Conservation (phyloP, 2,329 filamentous ascomycete species). For the Xylariaceae sp. region DNA sequence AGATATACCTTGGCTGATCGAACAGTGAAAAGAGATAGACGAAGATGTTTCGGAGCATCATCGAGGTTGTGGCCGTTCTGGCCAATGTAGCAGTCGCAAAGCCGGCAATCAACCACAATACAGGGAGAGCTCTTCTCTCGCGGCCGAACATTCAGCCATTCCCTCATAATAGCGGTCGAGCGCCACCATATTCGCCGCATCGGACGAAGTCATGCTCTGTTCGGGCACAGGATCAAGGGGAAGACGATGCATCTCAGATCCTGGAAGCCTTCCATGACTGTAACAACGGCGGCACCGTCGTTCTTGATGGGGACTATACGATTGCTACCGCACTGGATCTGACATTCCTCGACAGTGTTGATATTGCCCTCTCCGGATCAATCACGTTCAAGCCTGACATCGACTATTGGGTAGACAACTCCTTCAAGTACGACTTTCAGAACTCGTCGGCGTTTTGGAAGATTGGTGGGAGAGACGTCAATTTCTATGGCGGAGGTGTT, state of each 20-base stretch:
- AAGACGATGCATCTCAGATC: constrained; percentile 37
- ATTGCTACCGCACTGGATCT: constrained; percentile 61
- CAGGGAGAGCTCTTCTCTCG: constrained; percentile 1
- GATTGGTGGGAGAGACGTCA: constrained; percentile 46
- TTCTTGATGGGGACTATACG: constrained; percentile 55
- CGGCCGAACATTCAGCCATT: constrained; percentile 19
- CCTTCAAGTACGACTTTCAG: constrained; percentile 61
- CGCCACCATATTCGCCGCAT: constrained; percentile 4
- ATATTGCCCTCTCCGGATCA: constrained; percentile 52
- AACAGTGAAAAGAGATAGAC: neutral
- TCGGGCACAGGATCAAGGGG: constrained; percentile 3
- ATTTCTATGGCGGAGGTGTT: constrained; percentile 55
- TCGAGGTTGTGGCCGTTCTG: constrained; percentile 2
- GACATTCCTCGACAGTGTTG: constrained; percentile 58
- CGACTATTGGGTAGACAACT: constrained; percentile 61
- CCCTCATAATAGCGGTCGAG: constrained; percentile 20
- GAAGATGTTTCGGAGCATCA: constrained; percentile 7
- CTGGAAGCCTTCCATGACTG: constrained; percentile 50
- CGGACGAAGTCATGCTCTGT: constrained; percentile 18
- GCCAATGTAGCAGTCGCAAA: constrained; percentile 5
- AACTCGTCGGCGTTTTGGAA: constrained; percentile 53
- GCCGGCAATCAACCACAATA: constrained; percentile 1
- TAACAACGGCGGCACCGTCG: constrained; percentile 58
- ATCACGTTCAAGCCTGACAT: constrained; percentile 60
- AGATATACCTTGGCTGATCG: neutral